Evolutionary conservation across 129 eudicot species (phyloP).

Genomic region (Escallonia rubra): DNA sequence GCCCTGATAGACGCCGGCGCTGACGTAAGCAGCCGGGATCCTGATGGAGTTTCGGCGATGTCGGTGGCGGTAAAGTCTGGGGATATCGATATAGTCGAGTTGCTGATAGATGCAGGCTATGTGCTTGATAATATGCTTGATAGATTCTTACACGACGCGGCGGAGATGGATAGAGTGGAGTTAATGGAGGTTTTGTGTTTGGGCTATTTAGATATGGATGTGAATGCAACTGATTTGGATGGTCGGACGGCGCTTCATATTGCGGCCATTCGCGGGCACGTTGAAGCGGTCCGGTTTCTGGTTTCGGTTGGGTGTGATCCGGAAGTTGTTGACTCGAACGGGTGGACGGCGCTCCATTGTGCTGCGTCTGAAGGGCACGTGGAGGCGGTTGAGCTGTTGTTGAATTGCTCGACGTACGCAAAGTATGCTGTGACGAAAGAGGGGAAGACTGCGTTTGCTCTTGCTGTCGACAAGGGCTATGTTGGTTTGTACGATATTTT

Average conservation of each 20-base stretch:
- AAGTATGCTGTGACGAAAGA: slow-evolving; percentile 46
- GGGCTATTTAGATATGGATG: slow-evolving; percentile 46
- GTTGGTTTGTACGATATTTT: slow-evolving; percentile 39
- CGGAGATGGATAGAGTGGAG: slow-evolving; percentile 39
- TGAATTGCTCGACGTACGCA: slow-evolving; percentile 27
- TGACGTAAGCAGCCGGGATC: slow-evolving; percentile 35
- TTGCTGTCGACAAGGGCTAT: slow-evolving; percentile 53
- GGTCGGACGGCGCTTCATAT: slow-evolving; percentile 62
- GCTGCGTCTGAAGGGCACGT: slow-evolving; percentile 48
- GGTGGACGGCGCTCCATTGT: slow-evolving; percentile 56
- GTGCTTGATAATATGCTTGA: slow-evolving; percentile 37
- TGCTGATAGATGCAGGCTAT: slow-evolving; percentile 42
- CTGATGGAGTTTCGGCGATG: slow-evolving; percentile 32
- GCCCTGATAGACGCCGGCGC: slow-evolving; percentile 42
- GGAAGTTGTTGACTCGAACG: slow-evolving; percentile 32
- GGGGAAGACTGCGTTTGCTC: slow-evolving; percentile 50
- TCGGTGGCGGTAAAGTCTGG: slow-evolving; percentile 45
- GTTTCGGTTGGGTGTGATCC: slow-evolving; percentile 54
- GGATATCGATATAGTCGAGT: slow-evolving; percentile 31
- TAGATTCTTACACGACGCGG: slow-evolving; percentile 46
- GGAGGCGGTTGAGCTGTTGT: slow-evolving; percentile 36
- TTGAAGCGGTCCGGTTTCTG: slow-evolving; percentile 46
- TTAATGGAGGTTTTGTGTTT: slow-evolving; percentile 55
- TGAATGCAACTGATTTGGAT: slow-evolving; percentile 34
- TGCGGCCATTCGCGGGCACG: slow-evolving; percentile 40